Conservation (phyloP, 495 filamentous ascomycete genomes). For the Penicillium antarcticum region DNA sequence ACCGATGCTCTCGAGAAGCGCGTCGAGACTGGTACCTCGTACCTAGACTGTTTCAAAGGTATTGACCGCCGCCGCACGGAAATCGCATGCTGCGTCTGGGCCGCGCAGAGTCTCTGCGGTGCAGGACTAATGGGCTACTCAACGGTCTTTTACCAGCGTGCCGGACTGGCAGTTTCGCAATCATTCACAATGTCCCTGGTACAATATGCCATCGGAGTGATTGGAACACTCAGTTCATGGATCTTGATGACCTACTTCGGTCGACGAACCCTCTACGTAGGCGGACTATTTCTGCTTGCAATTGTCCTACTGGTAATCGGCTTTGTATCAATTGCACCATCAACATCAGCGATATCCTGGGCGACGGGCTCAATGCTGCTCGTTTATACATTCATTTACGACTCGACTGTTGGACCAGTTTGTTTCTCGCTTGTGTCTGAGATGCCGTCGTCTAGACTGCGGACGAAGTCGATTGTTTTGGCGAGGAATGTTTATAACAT, state of each 20-base stretch:
- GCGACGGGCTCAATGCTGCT: slow-evolving; percentile 52
- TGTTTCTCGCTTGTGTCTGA: slow-evolving; percentile 63
- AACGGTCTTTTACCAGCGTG: slow-evolving; percentile 64
- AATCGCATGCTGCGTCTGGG: slow-evolving; percentile 73
- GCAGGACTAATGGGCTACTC: slow-evolving; percentile 74
- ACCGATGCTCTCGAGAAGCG: slow-evolving; percentile 71
- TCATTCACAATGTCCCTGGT: slow-evolving; percentile 27
- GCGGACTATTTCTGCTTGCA: slow-evolving; percentile 43
- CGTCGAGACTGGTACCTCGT: slow-evolving; percentile 58
- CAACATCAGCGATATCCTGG: slow-evolving; percentile 42
- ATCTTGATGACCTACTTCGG: slow-evolving; percentile 40
- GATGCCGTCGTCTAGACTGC: slow-evolving; percentile 52
- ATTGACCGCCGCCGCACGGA: slow-evolving; percentile 69
- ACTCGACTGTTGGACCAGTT: slow-evolving; percentile 56
- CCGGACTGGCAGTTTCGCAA: slow-evolving; percentile 25
- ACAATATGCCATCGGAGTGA: slow-evolving; percentile 25
- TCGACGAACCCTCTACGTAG: slow-evolving; percentile 52
- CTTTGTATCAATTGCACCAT: slow-evolving; percentile 55
- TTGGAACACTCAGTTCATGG: slow-evolving; percentile 27
- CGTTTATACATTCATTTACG: slow-evolving; percentile 56
- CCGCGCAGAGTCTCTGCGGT: slow-evolving; percentile 72
- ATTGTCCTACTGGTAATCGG: slow-evolving; percentile 56
- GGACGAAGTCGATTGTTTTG: slow-evolving; percentile 61
- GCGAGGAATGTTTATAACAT: slow-evolving; percentile 58
- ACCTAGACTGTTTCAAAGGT: slow-evolving; percentile 70